Evolutionary conservation across 768 basidiomycete species (phyloP).

Genomic region (Tephrocybe sp.): DNA sequence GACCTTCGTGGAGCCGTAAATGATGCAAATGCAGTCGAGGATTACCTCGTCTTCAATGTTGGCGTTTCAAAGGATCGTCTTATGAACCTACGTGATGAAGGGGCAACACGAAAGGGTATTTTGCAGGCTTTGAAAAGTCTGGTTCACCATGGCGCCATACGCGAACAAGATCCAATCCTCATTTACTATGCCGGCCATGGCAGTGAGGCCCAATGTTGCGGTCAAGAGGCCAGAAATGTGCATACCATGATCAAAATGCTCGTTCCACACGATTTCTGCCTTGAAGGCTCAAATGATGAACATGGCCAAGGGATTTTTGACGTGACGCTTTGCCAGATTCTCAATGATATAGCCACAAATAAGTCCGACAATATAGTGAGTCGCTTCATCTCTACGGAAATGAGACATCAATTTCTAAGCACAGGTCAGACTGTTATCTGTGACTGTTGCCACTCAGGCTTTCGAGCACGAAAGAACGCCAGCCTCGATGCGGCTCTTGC

Average conservation of each 20-base stretch:
- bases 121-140: neutral
- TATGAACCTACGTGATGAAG: neutral
- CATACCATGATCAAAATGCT: too few species aligned
- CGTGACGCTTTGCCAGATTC: neutral
- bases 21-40: too few species aligned
- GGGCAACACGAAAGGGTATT: neutral
- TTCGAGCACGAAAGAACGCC: neutral
- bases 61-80: neutral
- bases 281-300: neutral
- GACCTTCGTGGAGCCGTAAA: too few species aligned
- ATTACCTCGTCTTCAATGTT: neutral
- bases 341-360: neutral
- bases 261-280: neutral
- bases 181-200: slow-evolving; percentile 11
- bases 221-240: slow-evolving; percentile 1
- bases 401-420: slow-evolving; percentile 4
- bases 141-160: neutral
- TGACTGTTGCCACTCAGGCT: slow-evolving; percentile 5
- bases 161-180: slow-evolving; percentile 3
- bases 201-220: neutral
- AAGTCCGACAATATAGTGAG: slow-evolving; percentile 9
- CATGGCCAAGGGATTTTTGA: too few species aligned
- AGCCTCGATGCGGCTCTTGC: too few species aligned
- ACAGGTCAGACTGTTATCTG: too few species aligned
- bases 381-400: neutral